These are phyloP conservation scores for Spergularia bocconei DNA, from an alignment of 148 eudicot species.

Conservation along the genomic window DNA sequence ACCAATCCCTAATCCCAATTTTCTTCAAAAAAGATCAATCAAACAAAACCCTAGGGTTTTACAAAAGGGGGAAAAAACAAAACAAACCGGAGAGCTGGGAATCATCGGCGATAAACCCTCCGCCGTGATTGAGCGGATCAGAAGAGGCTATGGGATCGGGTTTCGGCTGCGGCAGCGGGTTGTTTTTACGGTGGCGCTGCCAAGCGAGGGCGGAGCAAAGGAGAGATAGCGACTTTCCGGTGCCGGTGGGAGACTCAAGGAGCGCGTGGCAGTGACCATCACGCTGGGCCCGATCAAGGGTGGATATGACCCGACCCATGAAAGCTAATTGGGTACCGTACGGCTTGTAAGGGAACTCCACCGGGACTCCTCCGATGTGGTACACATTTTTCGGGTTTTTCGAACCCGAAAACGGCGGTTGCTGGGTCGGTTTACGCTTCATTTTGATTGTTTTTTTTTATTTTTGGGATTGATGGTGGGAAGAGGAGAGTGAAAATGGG, in stretches of 20 bases:
- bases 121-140: conserved; percentile 71
- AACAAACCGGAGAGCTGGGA: conserved; percentile 54
- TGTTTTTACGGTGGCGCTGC: conserved; percentile 48
- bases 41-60: background rate
- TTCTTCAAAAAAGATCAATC: background rate
- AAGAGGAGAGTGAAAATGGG: too few species aligned
- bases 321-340: conserved; percentile 86
- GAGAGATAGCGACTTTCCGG: conserved; percentile 91
- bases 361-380: conserved; percentile 77
- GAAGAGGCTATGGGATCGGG: conserved; percentile 56
- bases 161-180: conserved; percentile 21
- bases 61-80: background rate
- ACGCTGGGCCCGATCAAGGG: conserved; percentile 70
- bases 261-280: conserved; percentile 86
- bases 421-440: background rate
- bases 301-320: conserved; percentile 88
- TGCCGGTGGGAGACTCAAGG: conserved; percentile 95
- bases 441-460: background rate
- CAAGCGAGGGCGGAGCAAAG: conserved; percentile 93
- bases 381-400: conserved; percentile 35
- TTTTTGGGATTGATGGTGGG: too few species aligned
- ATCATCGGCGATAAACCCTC: conserved; percentile 79
- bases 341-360: conserved; percentile 90
- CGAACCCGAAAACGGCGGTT: background rate
- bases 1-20: background rate